Evolutionary conservation across 139 green algal species (phyloP), one percentile per base, ranked within the genome.

Genomic region (Chlamydomonas schloesseri): DNA sequence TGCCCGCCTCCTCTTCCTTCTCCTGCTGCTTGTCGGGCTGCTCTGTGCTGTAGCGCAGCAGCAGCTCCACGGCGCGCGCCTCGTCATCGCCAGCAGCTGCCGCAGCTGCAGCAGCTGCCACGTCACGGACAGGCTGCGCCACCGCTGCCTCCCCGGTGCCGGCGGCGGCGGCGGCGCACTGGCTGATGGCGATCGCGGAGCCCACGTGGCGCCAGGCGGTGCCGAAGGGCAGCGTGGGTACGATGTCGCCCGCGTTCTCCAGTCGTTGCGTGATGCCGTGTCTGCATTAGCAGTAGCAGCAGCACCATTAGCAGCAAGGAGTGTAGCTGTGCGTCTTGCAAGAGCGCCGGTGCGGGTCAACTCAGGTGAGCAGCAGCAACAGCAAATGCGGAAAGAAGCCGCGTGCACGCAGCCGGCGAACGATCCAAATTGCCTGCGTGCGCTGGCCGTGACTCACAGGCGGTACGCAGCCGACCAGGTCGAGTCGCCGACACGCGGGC

Each of bases 201-300:
- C 81, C 81, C 24, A 87, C 81, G 50, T 87, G 81, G 36, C 69
- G 69, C 81, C 81, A 87, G 14, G 34, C 31, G 28, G 15, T 20
- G 28, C 81, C 81, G 24, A 87, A 46, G 28, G 81, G 81, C 69
- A 87, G 69, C 28, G 55, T 64, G 34, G 81, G 81, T 24, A 87
- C 37, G 53, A 79, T 58, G 81, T 87, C 81, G 53, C 81, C 81
- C 17, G 81, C n/a, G 81, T 87, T 87, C 55, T 87, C 81, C 53
- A 72, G 34, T 4, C 81, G 81, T 42, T 71, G 24, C 28, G 81
- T 87, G 5, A 60, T 55, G 34, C 46, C 68, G 34, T 57, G 53
- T 3, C 80, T 86, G 67, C 14, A 34, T 50, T 13, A 50, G 8
- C 5, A 50, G 42, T 8, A 13, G 42, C 42, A 50, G 8, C 42